Evolutionary conservation across 2,329 filamentous ascomycete genomes (phyloP).

Genomic region (Whalleya microplaca): DNA sequence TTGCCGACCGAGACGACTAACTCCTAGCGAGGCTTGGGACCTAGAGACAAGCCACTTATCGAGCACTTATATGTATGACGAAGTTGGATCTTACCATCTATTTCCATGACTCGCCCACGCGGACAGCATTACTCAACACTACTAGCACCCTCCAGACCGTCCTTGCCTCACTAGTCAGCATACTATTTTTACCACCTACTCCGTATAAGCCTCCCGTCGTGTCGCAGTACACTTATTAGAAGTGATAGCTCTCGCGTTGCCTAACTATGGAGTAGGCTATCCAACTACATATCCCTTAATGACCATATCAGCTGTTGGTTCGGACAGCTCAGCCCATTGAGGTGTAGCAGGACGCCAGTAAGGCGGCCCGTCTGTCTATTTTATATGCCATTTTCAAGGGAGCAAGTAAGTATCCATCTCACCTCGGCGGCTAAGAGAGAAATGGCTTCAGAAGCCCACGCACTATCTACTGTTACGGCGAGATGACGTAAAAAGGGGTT

Average conservation of each 20-base stretch:
- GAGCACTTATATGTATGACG: neutral
- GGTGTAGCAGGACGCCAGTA: neutral
- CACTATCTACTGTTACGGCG: neutral
- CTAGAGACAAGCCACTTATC: neutral
- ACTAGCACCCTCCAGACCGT: neutral
- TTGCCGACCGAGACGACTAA: neutral
- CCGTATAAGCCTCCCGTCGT: neutral
- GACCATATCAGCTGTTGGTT: no score
- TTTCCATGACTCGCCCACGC: neutral
- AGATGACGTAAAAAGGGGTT: neutral
- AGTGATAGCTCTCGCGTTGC: neutral
- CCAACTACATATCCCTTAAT: no score
- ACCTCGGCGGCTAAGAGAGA: conserved; percentile 13
- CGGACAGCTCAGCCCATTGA: no score
- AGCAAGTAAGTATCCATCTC: conserved; percentile 2
- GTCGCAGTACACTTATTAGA: no score
- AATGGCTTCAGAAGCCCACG: neutral
- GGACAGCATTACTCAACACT: neutral
- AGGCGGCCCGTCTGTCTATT: conserved; percentile 1
- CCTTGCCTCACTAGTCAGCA: neutral
- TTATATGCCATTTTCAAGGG: neutral
- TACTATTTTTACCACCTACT: neutral
- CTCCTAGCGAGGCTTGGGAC: neutral
- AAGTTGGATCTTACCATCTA: neutral
- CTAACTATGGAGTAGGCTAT: neutral